These are phyloP conservation scores for Botrytis porri DNA, from an alignment of 2,329 filamentous ascomycete species.

Conservation along the genomic window DNA sequence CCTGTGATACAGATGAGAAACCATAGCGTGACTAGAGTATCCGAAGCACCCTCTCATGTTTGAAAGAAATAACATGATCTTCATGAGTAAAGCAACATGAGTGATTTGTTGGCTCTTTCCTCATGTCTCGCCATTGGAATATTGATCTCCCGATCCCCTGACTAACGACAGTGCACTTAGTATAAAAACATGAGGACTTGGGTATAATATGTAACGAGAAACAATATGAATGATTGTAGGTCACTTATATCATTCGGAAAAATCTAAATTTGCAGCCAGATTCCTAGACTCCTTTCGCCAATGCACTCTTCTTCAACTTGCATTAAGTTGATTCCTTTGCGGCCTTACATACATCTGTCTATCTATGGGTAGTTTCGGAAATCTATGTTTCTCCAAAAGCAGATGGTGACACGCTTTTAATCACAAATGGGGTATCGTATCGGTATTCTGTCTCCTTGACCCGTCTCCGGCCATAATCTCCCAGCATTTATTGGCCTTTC, in stretches of 20 bases:
- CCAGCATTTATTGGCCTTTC: conserved; percentile 8
- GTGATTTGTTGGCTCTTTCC: not conserved
- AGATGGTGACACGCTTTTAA: not conserved
- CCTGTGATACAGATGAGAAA: not conserved
- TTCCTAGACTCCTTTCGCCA: not conserved
- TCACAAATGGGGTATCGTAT: not conserved
- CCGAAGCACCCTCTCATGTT: not conserved
- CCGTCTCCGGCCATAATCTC: not conserved
- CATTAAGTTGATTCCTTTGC: not conserved
- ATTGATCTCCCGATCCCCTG: not conserved
- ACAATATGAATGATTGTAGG: not conserved
- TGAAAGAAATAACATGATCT: not conserved
- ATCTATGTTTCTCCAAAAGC: not conserved
- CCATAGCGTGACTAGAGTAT: not conserved
- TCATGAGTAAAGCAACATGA: not conserved
- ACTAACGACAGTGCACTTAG: not conserved
- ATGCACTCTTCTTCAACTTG: not conserved
- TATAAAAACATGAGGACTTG: not conserved
- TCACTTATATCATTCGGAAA: not conserved
- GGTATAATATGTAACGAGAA: not conserved
- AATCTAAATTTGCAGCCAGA: not conserved
- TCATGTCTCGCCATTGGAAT: not conserved
- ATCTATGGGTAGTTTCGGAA: not conserved
- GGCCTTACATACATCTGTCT: not conserved
- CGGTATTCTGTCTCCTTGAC: not conserved